Evolutionary conservation across 352 stramenopile species (phyloP).

Genomic region (Elongisporangium anandrum): DNA sequence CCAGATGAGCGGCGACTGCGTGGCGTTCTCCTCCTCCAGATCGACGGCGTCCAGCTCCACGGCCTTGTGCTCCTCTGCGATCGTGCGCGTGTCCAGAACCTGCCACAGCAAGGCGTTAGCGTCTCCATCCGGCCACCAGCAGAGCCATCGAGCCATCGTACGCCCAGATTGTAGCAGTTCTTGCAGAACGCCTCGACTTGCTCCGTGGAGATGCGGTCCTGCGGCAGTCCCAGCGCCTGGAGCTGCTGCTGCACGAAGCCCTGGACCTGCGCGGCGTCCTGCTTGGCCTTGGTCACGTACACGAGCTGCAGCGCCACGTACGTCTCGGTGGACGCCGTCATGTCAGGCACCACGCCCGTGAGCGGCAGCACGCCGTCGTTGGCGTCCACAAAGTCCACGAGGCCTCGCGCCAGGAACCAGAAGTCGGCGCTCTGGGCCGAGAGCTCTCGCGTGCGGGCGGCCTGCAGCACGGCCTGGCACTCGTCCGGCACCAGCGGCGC

Average conservation of each 20-base stretch:
- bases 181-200: slow-evolving; percentile 90
- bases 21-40: slow-evolving; percentile 70
- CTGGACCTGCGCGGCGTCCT: slow-evolving; percentile 48
- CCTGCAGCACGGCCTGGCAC: slow-evolving; percentile 52
- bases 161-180: slow-evolving; percentile 86
- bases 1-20: slow-evolving; percentile 93
- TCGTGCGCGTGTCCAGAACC: slow-evolving; percentile 71
- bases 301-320: slow-evolving; percentile 94
- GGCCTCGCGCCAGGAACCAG: slow-evolving; percentile 68
- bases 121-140: neutral
- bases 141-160: slow-evolving; percentile 19
- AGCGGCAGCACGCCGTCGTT: slow-evolving; percentile 74
- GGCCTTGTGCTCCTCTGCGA: slow-evolving; percentile 80
- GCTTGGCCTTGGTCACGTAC: slow-evolving; percentile 89
- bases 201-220: slow-evolving; percentile 45
- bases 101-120: slow-evolving; percentile 9
- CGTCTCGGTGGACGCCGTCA: slow-evolving; percentile 93
- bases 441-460: slow-evolving; percentile 29
- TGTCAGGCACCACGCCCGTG: slow-evolving; percentile 94
- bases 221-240: slow-evolving; percentile 16
- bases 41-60: slow-evolving; percentile 63
- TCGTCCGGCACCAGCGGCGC: slow-evolving; percentile 77
- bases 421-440: slow-evolving; percentile 56
- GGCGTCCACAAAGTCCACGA: slow-evolving; percentile 75
- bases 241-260: slow-evolving; percentile 29